These are phyloP conservation scores for Aureobasidium sp. DNA, from an alignment of 2,329 filamentous ascomycete species.

Conservation along the genomic window DNA sequence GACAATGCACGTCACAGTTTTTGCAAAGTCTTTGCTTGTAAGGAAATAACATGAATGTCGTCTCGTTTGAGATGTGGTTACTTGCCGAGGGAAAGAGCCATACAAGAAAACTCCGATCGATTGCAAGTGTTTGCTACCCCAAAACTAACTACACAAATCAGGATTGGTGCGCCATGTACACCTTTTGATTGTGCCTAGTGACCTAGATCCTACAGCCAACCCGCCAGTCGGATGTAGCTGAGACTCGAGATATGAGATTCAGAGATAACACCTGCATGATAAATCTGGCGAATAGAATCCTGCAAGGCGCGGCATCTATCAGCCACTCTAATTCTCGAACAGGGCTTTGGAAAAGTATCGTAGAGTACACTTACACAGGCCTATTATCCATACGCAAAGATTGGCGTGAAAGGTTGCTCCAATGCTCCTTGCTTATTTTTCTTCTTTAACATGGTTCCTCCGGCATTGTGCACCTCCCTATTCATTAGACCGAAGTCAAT, in stretches of 20 bases:
- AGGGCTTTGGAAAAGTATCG: neutral
- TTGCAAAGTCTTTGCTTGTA: neutral
- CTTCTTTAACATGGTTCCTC: neutral
- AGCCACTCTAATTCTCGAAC: neutral
- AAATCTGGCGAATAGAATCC: neutral
- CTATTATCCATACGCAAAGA: slow-evolving; percentile 9
- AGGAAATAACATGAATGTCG: neutral
- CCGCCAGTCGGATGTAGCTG: neutral
- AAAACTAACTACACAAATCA: neutral
- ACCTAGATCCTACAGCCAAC: neutral
- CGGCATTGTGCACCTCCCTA: neutral
- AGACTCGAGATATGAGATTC: neutral
- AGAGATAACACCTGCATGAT: slow-evolving; percentile 6
- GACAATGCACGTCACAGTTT: neutral
- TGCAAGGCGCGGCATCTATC: slow-evolving; percentile 2
- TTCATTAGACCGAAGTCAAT: neutral
- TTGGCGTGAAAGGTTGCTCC: neutral
- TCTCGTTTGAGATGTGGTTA: neutral
- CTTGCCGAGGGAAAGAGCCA: neutral
- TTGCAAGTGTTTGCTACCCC: neutral
- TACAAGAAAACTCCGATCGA: neutral
- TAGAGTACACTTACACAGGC: neutral
- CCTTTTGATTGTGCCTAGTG: slow-evolving; percentile 1
- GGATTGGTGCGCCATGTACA: neutral
- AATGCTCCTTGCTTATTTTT: neutral